Percentiles rank a stretch among this genome's conserved stretches.
These are phyloP conservation scores for Globisporangium acanthophoron DNA, from an alignment of 352 stramenopile species.

Conservation along the genomic window DNA sequence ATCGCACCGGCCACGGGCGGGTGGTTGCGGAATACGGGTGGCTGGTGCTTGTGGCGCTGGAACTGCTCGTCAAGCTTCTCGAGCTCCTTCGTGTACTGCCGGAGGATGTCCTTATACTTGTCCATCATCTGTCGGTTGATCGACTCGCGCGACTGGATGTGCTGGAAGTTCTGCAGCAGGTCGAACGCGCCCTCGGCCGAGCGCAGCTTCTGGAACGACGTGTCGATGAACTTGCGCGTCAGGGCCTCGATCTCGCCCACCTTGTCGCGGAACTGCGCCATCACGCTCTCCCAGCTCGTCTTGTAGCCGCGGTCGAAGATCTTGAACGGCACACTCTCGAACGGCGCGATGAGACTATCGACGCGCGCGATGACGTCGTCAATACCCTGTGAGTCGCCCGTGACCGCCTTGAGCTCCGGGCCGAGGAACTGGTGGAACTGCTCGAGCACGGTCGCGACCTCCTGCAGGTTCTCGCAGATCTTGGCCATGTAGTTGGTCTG, in stretches of 20 bases:
- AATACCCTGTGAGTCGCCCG: slow-evolving; percentile 91
- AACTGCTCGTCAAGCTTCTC: slow-evolving; percentile 91
- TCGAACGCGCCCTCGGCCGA: slow-evolving; percentile 94
- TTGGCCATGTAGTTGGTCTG: slow-evolving; percentile 96
- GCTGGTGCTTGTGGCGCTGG: slow-evolving; percentile 66
- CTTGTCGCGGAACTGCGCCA: slow-evolving; percentile 92
- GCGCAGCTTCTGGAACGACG: slow-evolving; percentile 93
- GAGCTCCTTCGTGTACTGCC: slow-evolving; percentile 95
- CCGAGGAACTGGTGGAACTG: slow-evolving; percentile 96
- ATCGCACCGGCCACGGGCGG: slow-evolving; percentile 86
- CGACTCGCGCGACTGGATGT: slow-evolving; percentile 92
- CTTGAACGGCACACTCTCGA: slow-evolving; percentile 89
- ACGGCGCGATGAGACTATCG: slow-evolving; percentile 77
- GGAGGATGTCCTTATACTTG: slow-evolving; percentile 95
- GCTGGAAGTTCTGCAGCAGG: slow-evolving; percentile 96
- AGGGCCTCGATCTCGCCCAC: slow-evolving; percentile 94
- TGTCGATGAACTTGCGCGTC: slow-evolving; percentile 94
- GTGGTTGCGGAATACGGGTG: slow-evolving; percentile 92
- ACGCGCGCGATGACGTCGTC: slow-evolving; percentile 91
- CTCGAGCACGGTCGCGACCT: slow-evolving; percentile 90
- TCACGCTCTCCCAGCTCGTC: slow-evolving; percentile 92
- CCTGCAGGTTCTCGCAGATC: slow-evolving; percentile 92
- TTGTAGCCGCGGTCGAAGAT: slow-evolving; percentile 94
- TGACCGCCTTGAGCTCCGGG: slow-evolving; percentile 94
- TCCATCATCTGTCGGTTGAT: slow-evolving; percentile 97